Evolutionary conservation across 2,329 filamentous ascomycete genomes (phyloP).

Genomic region (Paracoccidioides lutzii): DNA sequence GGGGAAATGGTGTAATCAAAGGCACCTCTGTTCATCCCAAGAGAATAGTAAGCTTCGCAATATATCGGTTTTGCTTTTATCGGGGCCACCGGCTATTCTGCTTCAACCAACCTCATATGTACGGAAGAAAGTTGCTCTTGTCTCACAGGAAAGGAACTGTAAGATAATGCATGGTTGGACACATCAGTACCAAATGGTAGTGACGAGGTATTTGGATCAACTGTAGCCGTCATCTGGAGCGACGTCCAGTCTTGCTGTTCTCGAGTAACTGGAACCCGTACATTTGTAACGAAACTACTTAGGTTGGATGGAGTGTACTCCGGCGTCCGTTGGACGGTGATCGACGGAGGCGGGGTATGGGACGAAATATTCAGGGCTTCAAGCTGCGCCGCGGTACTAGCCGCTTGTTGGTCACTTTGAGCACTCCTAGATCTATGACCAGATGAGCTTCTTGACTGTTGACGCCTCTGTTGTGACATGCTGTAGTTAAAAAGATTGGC

Average conservation of each 20-base stretch:
- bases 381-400: slow-evolving; percentile 5
- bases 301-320: slow-evolving; percentile 4
- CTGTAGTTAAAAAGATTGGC: background rate
- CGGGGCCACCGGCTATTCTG: background rate
- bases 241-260: background rate
- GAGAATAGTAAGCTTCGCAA: background rate
- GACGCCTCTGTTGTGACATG: background rate
- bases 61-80: background rate
- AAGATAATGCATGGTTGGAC: background rate
- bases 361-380: slow-evolving; percentile 7
- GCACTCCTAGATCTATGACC: slow-evolving; percentile 24
- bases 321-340: slow-evolving; percentile 4
- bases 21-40: background rate
- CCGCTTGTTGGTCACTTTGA: slow-evolving; percentile 1
- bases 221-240: background rate
- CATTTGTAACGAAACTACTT: slow-evolving; percentile 2
- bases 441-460: slow-evolving; percentile 22
- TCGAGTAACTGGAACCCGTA: background rate
- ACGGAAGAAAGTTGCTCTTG: background rate
- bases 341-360: slow-evolving; percentile 6
- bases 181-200: background rate
- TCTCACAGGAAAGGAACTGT: background rate
- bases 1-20: background rate
- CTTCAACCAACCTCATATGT: slow-evolving; percentile 1
- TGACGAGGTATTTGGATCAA: background rate